These are phyloP conservation scores for Xylariales sp. DNA, from an alignment of 2,329 filamentous ascomycete species.

Conservation along the genomic window DNA sequence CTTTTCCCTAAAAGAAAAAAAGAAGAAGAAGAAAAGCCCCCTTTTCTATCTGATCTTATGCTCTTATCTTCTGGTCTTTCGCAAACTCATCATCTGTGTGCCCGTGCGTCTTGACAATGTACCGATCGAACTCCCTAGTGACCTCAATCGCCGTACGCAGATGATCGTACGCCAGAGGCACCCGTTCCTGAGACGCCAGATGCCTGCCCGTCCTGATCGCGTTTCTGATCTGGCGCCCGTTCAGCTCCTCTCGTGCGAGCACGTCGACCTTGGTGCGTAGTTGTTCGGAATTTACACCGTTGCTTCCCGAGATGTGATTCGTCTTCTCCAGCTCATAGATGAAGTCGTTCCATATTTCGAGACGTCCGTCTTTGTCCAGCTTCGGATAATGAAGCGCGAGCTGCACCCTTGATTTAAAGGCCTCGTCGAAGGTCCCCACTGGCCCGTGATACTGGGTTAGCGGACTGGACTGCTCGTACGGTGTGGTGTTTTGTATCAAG, in stretches of 20 bases:
- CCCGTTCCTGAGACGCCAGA: constrained; percentile 32
- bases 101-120: background rate
- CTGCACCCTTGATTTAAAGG: constrained; percentile 18
- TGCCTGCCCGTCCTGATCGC: constrained; percentile 11
- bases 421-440: constrained; percentile 13
- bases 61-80: background rate
- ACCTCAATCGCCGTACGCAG: no score
- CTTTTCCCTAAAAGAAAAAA: no score
- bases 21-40: background rate
- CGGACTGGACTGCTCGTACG: background rate
- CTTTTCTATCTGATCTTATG: background rate
- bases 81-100: background rate
- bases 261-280: background rate
- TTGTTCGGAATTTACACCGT: background rate
- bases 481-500: background rate
- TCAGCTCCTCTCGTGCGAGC: constrained; percentile 15
- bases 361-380: background rate
- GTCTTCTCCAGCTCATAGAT: background rate
- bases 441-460: background rate
- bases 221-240: constrained; percentile 25
- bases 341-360: no score
- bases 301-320: background rate
- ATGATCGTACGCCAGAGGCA: no score
- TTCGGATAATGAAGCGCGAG: constrained; percentile 4
- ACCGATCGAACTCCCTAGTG: no score